Base-by-base conservation (phyloP, 2,329 filamentous ascomycete genomes). In the Verticillium longisporum region DNA sequence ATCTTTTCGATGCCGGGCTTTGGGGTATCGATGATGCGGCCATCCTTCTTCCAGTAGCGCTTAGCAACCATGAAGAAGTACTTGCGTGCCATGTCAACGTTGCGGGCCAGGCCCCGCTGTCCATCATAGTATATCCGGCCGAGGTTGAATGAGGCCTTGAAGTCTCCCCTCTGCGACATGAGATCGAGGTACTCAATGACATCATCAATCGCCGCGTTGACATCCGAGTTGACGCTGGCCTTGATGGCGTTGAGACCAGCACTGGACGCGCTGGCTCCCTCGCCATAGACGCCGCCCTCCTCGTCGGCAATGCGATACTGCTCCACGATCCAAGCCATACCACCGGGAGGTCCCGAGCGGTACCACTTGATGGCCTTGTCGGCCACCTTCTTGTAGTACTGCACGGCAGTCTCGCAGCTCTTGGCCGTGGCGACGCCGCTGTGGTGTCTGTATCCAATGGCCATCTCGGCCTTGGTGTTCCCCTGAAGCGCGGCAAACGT, bases 101-200 rank as follows among this genome's bases (percentile, higher is more conserved):
- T 90, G 21, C 87, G 83, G 59, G 89, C 87, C 53, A 96, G 79
- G 0, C 86, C 87, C 60, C 90, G 83, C 61, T 91, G 87, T 0
- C 93, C 93, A 61, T 97, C 93, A 69, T 97, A 97, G 72, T 96
- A 90, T 64, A 96, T 84, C 65, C 91, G 87, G 3, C 91, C 93
- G 0, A 97, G 79, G 64, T 90, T 93, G 69, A 93, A 92, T 0
- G 91, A 94, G 1, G 93, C 91, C 71, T 91, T 92, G 61, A 91
- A 85, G 69, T 97, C 92, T 11, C 93, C 92, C 72, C 96, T 96
- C 63, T 93, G 87, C 6, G 92, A 92, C 82, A 96, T 89, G 53
- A 97, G 81, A 68, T 97, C 91, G 66, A 97, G 80, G 68, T 97
- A 99, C 72, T 99, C 95, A 62, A 99, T 86, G 15, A 98, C 90